Evolutionary conservation across 805 yeast genomes (phyloP).

Genomic region (Pichia manshurica): DNA sequence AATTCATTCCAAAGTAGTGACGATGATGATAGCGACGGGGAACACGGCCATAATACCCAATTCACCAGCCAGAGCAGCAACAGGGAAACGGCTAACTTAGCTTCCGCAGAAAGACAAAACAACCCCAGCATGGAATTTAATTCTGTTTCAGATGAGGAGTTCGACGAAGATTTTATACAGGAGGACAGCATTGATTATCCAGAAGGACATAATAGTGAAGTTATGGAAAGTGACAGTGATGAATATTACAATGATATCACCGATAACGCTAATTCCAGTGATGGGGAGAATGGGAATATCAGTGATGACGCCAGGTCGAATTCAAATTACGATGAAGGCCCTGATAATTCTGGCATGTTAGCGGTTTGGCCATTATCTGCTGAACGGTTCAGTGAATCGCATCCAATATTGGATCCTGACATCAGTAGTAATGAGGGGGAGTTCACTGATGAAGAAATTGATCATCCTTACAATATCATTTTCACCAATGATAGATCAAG

Average conservation of each 20-base stretch:
- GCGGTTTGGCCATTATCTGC: conserved; percentile 8
- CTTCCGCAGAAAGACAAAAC: no score
- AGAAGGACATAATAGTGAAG: no score
- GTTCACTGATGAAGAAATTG: conserved; percentile 20
- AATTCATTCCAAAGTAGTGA: no score
- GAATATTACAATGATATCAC: neutral
- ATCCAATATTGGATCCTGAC: conserved; percentile 6
- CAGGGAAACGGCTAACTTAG: no score
- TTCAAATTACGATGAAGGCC: neutral
- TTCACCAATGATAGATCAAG: conserved; percentile 29
- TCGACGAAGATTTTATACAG: no score
- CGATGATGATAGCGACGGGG: neutral
- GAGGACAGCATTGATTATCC: no score
- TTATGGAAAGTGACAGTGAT: neutral
- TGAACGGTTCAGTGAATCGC: conserved; percentile 4
- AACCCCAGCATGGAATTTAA: no score
- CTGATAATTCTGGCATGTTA: neutral
- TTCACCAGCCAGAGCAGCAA: no score
- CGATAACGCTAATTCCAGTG: neutral
- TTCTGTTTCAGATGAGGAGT: no score
- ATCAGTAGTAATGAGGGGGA: conserved; percentile 12
- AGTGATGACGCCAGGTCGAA: neutral
- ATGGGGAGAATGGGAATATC: neutral
- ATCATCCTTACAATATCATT: conserved; percentile 23
- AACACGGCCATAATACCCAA: no score